Conservation (phyloP, 2,329 filamentous ascomycete species). For the Stachybotrys chlorohalonatus region DNA sequence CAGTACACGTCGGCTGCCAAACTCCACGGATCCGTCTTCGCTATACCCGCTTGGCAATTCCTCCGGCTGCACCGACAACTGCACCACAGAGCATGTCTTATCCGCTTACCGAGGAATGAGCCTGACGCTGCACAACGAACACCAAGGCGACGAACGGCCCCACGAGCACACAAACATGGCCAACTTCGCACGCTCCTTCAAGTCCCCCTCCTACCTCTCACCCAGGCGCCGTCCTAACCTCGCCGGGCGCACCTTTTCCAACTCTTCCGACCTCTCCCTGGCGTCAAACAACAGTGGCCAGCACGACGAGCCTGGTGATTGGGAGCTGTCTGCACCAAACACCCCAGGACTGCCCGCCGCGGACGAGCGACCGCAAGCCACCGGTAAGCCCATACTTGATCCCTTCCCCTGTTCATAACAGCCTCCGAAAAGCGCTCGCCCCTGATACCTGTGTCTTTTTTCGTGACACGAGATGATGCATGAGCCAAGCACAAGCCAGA, state of each 20-base stretch:
- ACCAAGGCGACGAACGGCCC: background rate
- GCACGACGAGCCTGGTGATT: slow-evolving; percentile 19
- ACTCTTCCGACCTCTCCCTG: slow-evolving; percentile 35
- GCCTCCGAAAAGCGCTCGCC: background rate
- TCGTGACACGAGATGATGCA: background rate
- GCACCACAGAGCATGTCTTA: background rate
- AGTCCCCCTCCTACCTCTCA: slow-evolving; percentile 34
- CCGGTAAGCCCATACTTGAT: slow-evolving; percentile 8
- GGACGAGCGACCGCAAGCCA: slow-evolving; percentile 1
- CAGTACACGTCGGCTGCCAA: background rate
- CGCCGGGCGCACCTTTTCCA: slow-evolving; percentile 34
- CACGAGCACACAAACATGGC: slow-evolving; percentile 27
- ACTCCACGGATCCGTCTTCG: too few relatives aligned
- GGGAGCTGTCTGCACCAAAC: slow-evolving; percentile 15
- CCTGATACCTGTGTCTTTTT: background rate
- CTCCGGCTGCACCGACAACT: background rate
- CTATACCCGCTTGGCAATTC: too few relatives aligned
- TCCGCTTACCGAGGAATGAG: background rate
- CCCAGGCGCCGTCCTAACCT: slow-evolving; percentile 33
- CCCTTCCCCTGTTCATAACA: background rate
- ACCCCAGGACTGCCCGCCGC: slow-evolving; percentile 13
- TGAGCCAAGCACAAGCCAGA: background rate
- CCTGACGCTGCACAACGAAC: background rate
- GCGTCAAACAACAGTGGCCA: slow-evolving; percentile 16
- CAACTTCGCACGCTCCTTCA: slow-evolving; percentile 38